Evolutionary conservation across 139 green algal genomes (phyloP).

Genomic region (Microglena sp.): DNA sequence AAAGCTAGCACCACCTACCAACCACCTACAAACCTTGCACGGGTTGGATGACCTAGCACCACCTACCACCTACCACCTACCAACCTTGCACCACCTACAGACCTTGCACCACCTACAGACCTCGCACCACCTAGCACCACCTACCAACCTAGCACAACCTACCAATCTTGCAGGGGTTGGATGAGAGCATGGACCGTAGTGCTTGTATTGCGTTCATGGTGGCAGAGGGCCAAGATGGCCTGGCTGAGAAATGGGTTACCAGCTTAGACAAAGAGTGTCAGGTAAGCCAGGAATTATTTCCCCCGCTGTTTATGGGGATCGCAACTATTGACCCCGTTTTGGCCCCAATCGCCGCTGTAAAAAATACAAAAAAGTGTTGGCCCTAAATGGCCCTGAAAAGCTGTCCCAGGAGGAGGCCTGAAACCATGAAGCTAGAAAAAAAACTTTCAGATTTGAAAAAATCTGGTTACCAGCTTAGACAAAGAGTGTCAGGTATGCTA

Average conservation of each 20-base stretch:
- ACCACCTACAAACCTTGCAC: too few species aligned
- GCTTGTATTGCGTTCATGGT: constrained; percentile 27
- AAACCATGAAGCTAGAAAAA: too few species aligned
- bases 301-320: background rate
- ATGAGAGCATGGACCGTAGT: constrained; percentile 4
- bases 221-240: constrained; percentile 29
- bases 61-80: too few species aligned
- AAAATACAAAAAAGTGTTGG: background rate
- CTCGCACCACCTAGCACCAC: too few species aligned
- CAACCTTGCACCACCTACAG: too few species aligned
- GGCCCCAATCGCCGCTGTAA: background rate
- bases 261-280: constrained; percentile 25
- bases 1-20: too few species aligned
- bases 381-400: background rate
- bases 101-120: too few species aligned
- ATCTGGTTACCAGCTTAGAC: constrained; percentile 27
- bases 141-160: too few species aligned
- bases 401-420: too few species aligned
- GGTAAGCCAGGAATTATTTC: constrained; percentile 12
- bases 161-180: constrained; percentile 9
- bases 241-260: constrained; percentile 39
- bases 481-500: constrained; percentile 27
- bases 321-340: background rate
- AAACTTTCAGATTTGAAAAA: too few species aligned
- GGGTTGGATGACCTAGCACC: too few species aligned